Evolutionary conservation across 192 early-diverging fungal genomes (phyloP).

Genomic region (Coemansia sp.): DNA sequence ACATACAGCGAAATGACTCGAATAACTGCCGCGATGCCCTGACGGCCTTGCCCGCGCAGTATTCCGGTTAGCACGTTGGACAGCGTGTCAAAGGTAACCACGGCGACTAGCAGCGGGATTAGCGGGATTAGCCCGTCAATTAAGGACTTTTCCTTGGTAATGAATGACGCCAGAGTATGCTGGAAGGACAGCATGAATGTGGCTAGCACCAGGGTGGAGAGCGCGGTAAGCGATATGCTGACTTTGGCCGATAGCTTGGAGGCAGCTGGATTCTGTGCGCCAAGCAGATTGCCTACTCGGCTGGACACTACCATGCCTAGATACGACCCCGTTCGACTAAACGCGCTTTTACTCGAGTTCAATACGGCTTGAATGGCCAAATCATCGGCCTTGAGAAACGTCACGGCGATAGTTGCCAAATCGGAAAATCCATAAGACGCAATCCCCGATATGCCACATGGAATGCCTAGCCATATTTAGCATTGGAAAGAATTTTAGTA

Average conservation of each 20-base stretch:
- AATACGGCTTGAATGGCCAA: constrained; percentile 84
- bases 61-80: constrained; percentile 62
- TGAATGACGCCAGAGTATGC: constrained; percentile 55
- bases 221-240: constrained; percentile 52
- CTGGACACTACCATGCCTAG: constrained; percentile 78
- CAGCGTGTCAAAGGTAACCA: constrained; percentile 54
- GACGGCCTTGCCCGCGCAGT: constrained; percentile 56
- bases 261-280: constrained; percentile 52
- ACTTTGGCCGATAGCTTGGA: constrained; percentile 42
- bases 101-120: constrained; percentile 35
- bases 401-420: constrained; percentile 69
- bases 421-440: constrained; percentile 61
- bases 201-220: constrained; percentile 20
- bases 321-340: constrained; percentile 70
- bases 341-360: constrained; percentile 67
- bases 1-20: constrained; percentile 53
- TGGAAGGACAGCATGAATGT: constrained; percentile 59
- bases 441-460: constrained; percentile 44
- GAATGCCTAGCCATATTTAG: constrained; percentile 25
- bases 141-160: constrained; percentile 34
- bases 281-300: constrained; percentile 76
- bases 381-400: constrained; percentile 67
- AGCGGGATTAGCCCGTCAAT: constrained; percentile 19
- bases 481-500: too few relatives aligned
- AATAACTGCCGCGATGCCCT: constrained; percentile 53